Evolutionary conservation across 805 yeast genomes (phyloP).

Genomic region (Hanseniaspora guilliermondii): DNA sequence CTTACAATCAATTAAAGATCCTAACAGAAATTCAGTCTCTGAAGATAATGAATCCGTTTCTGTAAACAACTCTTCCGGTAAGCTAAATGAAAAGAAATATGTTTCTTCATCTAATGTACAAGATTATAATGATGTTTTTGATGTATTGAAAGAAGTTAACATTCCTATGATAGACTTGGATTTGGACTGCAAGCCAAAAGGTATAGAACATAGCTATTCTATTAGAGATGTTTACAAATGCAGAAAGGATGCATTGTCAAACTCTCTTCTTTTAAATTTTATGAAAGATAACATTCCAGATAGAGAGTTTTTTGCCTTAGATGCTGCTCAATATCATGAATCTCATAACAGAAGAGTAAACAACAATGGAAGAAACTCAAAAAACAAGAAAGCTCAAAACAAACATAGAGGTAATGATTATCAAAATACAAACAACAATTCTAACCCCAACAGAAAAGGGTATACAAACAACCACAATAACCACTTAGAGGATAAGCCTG

Average conservation of each 20-base stretch:
- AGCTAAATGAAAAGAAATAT: not conserved
- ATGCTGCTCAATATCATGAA: conserved; percentile 21
- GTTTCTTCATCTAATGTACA: not conserved
- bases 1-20: not conserved
- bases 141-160: not conserved
- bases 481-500: conserved; percentile 14
- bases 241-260: not conserved
- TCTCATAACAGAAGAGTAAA: not conserved
- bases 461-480: conserved; percentile 14
- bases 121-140: not conserved
- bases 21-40: not conserved
- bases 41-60: not conserved
- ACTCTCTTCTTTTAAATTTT: not conserved
- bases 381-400: conserved; percentile 12
- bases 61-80: not conserved
- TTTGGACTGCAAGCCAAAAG: conserved; percentile 6
- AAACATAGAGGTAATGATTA: conserved; percentile 6
- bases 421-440: conserved; percentile 5
- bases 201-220: not conserved
- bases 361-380: conserved; percentile 5
- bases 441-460: conserved; percentile 14
- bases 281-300: conserved; percentile 33
- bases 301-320: conserved; percentile 38
- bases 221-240: conserved; percentile 2
- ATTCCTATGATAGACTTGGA: not conserved